A percentile compares a stretch with the other conserved stretches of the same genome.
phyloP scores from a whole-genome alignment of 2,329 filamentous ascomycete genomes.

The Alternaria conjuncta region DNA sequence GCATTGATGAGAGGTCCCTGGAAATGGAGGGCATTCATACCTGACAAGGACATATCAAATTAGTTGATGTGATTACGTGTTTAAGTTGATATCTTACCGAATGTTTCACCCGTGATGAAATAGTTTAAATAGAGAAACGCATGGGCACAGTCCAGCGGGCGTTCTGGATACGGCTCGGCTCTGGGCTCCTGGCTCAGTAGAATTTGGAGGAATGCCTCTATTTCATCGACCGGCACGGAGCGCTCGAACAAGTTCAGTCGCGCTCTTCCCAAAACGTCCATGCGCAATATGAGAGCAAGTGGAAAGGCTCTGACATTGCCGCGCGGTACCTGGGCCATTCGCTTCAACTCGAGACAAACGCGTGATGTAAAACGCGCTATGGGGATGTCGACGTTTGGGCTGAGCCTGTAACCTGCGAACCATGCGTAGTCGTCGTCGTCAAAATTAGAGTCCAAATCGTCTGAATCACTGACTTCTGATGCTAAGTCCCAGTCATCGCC shows the following conservation, averaged over 20 bases:
- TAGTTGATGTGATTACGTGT: too few species aligned
- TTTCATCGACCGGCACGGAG: not conserved
- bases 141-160: not conserved
- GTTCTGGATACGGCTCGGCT: not conserved
- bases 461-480: not conserved
- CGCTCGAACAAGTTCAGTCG: not conserved
- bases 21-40: too few species aligned
- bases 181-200: not conserved
- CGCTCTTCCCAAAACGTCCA: not conserved
- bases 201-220: not conserved
- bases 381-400: not conserved
- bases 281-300: not conserved
- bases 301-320: not conserved
- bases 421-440: not conserved
- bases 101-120: not conserved
- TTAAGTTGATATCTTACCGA: not conserved
- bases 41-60: too few species aligned
- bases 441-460: not conserved
- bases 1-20: not conserved
- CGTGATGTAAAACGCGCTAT: not conserved
- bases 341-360: not conserved
- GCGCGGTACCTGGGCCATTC: not conserved
- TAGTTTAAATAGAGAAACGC: not conserved
- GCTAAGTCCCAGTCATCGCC: not conserved
- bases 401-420: not conserved